Evolutionary conservation across 805 yeast species (phyloP), one percentile per base, ranked within the genome.

Genomic region (Metschnikowia koreensis): DNA sequence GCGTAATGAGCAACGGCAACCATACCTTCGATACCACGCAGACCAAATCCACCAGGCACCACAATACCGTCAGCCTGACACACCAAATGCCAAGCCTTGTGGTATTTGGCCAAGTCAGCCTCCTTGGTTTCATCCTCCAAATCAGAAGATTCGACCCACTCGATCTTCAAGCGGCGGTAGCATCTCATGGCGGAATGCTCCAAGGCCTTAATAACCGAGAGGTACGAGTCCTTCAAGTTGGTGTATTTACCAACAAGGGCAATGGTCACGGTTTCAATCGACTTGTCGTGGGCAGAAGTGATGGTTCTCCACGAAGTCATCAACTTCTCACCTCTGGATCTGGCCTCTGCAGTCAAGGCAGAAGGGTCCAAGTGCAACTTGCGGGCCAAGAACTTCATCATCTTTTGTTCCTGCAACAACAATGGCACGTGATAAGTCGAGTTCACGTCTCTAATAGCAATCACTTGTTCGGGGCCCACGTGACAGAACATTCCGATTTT

Each of bases 401-500:
- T 80, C 60, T 81, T 86, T 77, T 93, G 97, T 68, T 93, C 92
- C 63, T 86, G 82, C 63, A 94, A 81, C 67, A 94, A 77, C 59
- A 94, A 78, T 44, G 99, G 99, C 63, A 94, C 98, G 68, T 94
- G 99, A 71, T 94, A 94, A 44, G 98, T 93, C 11, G 97, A 89
- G 76, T 88, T 89, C 62, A 94, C 96, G 71, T 94, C 99, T 66
- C 92, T 96, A 50, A 94, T 97, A 46, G 96, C 97, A 60, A 94
- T 81, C 44, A 94, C 98, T 77, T 96, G 98, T 52, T 93, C 91
- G n/a, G 96, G 89, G 31, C 97, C 97, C 61, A 94, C 99, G 67
- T 94, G 98, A 72, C 98, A 93, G 75, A 94, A 94, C 98, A 94
- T 94, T 53, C 97, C 94, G 66, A 94, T 93, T 75, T 94, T 94